Evolutionary conservation across 2,329 filamentous ascomycete species (phyloP).

Genomic region (Cercospora zeina): DNA sequence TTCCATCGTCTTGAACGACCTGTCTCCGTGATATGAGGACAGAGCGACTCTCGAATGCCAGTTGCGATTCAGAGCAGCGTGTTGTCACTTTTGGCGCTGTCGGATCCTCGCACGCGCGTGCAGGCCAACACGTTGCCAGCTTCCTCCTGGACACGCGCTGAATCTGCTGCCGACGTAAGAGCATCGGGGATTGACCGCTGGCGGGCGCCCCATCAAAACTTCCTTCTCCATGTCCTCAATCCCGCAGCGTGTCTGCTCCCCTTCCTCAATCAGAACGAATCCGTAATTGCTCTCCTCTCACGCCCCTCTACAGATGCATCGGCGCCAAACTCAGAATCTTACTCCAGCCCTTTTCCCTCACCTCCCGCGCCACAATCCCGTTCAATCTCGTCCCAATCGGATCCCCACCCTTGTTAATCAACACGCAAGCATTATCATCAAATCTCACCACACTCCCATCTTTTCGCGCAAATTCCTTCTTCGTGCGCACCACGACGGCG

Average conservation of each 20-base stretch:
- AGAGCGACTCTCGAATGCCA: background rate
- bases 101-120: background rate
- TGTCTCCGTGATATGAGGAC: background rate
- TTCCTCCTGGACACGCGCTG: no score
- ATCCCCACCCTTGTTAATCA: conserved; percentile 95
- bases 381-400: conserved; percentile 91
- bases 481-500: conserved; percentile 89
- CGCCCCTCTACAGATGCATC: conserved; percentile 62
- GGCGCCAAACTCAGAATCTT: conserved; percentile 97
- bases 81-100: background rate
- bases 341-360: conserved; percentile 92
- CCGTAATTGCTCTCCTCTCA: background rate
- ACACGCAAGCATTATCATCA: conserved; percentile 96
- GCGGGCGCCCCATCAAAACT: background rate
- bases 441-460: conserved; percentile 92
- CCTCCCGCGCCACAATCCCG: conserved; percentile 82
- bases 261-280: background rate
- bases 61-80: background rate
- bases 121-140: no score
- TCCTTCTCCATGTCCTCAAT: background rate
- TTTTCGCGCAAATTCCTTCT: conserved; percentile 78
- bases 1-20: background rate
- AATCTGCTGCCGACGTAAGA: background rate
- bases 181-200: background rate
- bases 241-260: background rate